A percentile compares a stretch with the other conserved stretches of the same genome.
These are phyloP conservation scores for Plantago ovata DNA, from an alignment of 257 asterid genomes.

Conservation along the genomic window DNA sequence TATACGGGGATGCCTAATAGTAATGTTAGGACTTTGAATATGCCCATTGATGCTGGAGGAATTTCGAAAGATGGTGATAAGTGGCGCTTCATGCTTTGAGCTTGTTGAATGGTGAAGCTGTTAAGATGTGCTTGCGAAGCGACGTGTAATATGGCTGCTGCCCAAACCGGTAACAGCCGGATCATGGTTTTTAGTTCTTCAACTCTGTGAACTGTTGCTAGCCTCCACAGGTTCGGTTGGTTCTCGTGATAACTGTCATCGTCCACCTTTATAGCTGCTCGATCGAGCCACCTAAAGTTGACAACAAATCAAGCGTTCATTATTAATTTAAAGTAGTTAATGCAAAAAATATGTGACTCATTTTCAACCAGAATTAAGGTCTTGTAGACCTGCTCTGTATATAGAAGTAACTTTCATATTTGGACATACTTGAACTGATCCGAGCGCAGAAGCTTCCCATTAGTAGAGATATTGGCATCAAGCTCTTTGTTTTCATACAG, in stretches of 20 bases:
- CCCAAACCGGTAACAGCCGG: constrained; percentile 71
- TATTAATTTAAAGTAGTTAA: too few relatives aligned
- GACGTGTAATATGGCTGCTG: constrained; percentile 49
- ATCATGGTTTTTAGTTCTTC: constrained; percentile 74
- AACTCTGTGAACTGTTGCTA: constrained; percentile 73
- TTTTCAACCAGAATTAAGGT: too few relatives aligned
- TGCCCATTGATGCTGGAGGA: constrained; percentile 70
- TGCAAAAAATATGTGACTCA: too few relatives aligned
- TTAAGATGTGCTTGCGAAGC: constrained; percentile 56
- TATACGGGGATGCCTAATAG: constrained; percentile 42
- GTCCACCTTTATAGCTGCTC: constrained; percentile 45
- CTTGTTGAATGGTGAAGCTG: constrained; percentile 68
- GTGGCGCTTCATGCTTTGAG: constrained; percentile 64
- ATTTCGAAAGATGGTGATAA: constrained; percentile 51
- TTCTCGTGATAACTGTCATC: constrained; percentile 31
- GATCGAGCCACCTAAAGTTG: constrained; percentile 80
- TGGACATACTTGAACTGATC: constrained; percentile 66
- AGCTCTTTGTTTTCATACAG: constrained; percentile 57
- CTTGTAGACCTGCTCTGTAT: too few relatives aligned
- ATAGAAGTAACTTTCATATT: too few relatives aligned
- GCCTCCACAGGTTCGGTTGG: constrained; percentile 60
- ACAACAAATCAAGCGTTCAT: too few relatives aligned
- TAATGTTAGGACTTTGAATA: constrained; percentile 58
- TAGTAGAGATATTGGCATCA: constrained; percentile 53
- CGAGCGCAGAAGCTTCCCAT: constrained; percentile 67